Evolutionary conservation across 805 yeast species (phyloP).

Genomic region (Spathaspora gorwiae): DNA sequence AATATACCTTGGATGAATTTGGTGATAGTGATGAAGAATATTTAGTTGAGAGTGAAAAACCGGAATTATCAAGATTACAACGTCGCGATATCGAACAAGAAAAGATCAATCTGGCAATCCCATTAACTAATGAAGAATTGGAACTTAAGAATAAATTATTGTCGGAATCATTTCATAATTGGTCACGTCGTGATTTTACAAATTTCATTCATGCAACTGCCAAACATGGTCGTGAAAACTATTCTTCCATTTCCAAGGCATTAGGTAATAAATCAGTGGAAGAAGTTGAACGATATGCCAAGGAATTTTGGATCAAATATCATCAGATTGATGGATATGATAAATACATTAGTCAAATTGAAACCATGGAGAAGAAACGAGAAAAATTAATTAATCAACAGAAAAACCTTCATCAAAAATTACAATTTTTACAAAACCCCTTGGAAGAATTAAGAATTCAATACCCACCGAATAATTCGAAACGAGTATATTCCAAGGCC

Average conservation of each 20-base stretch:
- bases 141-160: conserved; percentile 48
- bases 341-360: conserved; percentile 67
- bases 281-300: conserved; percentile 57
- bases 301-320: conserved; percentile 60
- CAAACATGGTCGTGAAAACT: conserved; percentile 55
- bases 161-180: conserved; percentile 55
- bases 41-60: conserved; percentile 44
- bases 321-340: conserved; percentile 64
- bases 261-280: conserved; percentile 53
- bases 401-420: conserved; percentile 47
- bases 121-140: conserved; percentile 61
- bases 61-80: conserved; percentile 32
- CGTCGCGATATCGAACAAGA: conserved; percentile 46
- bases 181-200: conserved; percentile 75
- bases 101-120: conserved; percentile 50
- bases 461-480: conserved; percentile 81
- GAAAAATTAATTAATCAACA: conserved; percentile 54
- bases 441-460: conserved; percentile 58
- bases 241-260: conserved; percentile 46
- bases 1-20: conserved; percentile 55
- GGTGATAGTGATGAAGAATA: conserved; percentile 52
- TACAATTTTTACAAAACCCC: conserved; percentile 54
- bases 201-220: conserved; percentile 68
- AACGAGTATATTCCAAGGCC: conserved; percentile 60
- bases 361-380: conserved; percentile 64